Percentiles rank a stretch among this genome's conserved stretches.
Evolutionary conservation across 2,329 filamentous ascomycete genomes (phyloP).

Genomic region (Talaromyces sp.): DNA sequence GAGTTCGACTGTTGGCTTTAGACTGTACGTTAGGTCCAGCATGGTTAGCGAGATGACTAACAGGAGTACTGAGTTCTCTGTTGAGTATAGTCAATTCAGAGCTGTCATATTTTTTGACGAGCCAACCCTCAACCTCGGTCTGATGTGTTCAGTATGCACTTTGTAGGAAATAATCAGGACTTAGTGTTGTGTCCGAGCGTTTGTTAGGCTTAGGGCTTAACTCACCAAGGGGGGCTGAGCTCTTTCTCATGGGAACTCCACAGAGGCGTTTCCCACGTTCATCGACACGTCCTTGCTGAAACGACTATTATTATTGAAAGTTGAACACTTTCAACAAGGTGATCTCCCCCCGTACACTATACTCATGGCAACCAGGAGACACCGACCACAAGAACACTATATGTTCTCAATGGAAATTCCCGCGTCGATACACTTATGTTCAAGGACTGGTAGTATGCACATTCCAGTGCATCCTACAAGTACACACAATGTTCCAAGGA

Average conservation of each 20-base stretch:
- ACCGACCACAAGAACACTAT: background rate
- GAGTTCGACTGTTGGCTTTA: background rate
- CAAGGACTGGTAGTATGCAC: background rate
- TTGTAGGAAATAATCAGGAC: background rate
- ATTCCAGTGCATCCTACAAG: no score
- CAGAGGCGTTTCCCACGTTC: constrained; percentile 14
- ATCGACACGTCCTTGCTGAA: constrained; percentile 1
- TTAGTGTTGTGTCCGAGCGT: constrained; percentile 14
- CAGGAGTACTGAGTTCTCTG: background rate
- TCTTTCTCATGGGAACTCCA: background rate
- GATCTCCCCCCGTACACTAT: background rate
- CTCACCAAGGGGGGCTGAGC: background rate
- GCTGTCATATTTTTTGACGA: constrained; percentile 19
- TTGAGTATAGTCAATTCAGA: constrained; percentile 10
- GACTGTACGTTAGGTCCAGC: background rate
- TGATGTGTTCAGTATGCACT: constrained; percentile 4
- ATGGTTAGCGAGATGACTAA: constrained; percentile 1
- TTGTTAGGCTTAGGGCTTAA: constrained; percentile 10
- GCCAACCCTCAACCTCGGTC: background rate
- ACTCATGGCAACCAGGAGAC: background rate
- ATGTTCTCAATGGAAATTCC: background rate
- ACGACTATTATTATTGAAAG: background rate
- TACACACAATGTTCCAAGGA: background rate
- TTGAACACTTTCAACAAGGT: background rate
- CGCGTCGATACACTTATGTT: background rate